A percentile compares a stretch with the other conserved stretches of the same genome.
These are phyloP conservation scores for Rhipidocladum racemiflorum DNA, from an alignment of 176 grass and related monocot species.

Conservation along the genomic window DNA sequence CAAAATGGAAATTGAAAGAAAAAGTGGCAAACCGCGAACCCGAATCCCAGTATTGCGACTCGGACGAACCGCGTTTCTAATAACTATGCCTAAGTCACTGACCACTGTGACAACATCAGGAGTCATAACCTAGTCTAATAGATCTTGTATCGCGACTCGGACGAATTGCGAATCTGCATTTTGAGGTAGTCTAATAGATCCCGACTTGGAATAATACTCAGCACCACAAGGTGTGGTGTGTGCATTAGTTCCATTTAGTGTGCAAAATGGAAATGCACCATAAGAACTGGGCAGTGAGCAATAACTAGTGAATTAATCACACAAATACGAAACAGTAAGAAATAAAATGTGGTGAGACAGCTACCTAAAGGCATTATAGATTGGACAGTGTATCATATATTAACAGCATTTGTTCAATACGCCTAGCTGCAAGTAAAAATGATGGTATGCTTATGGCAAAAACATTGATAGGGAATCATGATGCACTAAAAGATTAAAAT, in stretches of 20 bases:
- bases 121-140: background rate
- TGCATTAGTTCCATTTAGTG: background rate
- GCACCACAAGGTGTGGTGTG: background rate
- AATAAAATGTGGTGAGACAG: background rate
- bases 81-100: background rate
- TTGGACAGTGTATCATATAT: background rate
- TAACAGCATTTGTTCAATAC: background rate
- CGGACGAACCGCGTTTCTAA: too few species aligned
- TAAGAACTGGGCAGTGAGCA: background rate
- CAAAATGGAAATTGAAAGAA: too few species aligned
- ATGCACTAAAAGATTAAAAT: background rate
- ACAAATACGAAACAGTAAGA: background rate
- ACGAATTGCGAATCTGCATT: too few species aligned
- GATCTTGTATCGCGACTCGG: too few species aligned
- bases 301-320: background rate
- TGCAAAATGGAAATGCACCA: slow-evolving; percentile 4
- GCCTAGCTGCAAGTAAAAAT: background rate
- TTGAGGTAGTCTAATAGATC: background rate
- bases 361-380: background rate
- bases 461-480: slow-evolving; percentile 1
- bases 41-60: too few species aligned
- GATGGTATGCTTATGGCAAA: background rate
- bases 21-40: too few species aligned
- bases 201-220: background rate
- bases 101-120: background rate